These are phyloP conservation scores for Cadophora sp. DNA, from an alignment of 2,329 filamentous ascomycete species.

Conservation along the genomic window DNA sequence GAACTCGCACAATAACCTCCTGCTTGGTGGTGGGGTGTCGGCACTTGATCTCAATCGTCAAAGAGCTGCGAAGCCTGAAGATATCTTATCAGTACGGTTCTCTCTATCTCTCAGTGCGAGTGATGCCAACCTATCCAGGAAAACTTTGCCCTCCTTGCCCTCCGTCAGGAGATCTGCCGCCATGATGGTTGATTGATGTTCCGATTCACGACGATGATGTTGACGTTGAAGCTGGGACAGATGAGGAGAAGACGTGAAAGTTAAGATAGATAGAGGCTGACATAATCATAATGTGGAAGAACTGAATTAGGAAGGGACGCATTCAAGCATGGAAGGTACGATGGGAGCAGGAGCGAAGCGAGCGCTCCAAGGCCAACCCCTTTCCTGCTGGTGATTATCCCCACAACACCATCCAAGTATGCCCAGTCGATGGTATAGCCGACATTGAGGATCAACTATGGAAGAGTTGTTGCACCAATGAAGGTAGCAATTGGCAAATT, in stretches of 20 bases:
- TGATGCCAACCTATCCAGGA: not conserved
- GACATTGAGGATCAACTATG: too few relatives aligned
- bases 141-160: not conserved
- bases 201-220: not conserved
- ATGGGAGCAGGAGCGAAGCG: not conserved
- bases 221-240: not conserved
- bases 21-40: not conserved
- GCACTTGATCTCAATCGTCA: conserved; percentile 6
- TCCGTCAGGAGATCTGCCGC: not conserved
- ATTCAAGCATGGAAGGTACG: conserved; percentile 3
- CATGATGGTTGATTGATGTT: not conserved
- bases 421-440: too few relatives aligned
- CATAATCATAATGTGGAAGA: not conserved
- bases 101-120: too few relatives aligned
- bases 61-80: not conserved
- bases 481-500: too few relatives aligned
- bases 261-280: not conserved
- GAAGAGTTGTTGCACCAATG: too few relatives aligned
- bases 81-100: not conserved
- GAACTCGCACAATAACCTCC: not conserved
- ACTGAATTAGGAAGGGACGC: not conserved
- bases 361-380: not conserved
- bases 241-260: not conserved
- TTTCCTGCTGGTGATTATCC: not conserved
- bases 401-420: not conserved